These are phyloP conservation scores for Gossypium schwendimanii DNA, from an alignment of 441 rosid species.

Conservation along the genomic window DNA sequence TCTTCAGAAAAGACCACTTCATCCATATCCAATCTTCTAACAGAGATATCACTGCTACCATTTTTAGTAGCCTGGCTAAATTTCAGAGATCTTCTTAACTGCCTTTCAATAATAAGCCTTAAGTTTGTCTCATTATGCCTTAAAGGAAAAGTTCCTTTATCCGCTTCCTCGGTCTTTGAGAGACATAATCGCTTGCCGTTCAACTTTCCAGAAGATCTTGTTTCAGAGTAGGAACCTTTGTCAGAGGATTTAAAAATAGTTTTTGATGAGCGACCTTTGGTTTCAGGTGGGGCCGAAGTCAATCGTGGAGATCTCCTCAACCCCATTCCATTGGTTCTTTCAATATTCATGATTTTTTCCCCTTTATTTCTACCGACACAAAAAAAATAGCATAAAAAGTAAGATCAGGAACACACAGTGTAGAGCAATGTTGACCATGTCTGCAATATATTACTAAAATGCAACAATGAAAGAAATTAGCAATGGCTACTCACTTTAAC, in stretches of 20 bases:
- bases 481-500: conserved; percentile 30
- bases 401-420: not conserved
- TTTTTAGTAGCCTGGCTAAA: conserved; percentile 17
- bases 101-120: conserved; percentile 10
- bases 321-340: not conserved
- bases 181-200: conserved; percentile 12
- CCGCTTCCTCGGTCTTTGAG: conserved; percentile 16
- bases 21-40: conserved; percentile 5
- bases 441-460: not conserved
- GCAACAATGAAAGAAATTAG: not conserved
- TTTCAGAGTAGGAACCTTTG: conserved; percentile 5
- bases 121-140: not conserved
- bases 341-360: not conserved
- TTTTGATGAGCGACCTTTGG: conserved; percentile 11
- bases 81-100: conserved; percentile 26
- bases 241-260: conserved; percentile 3
- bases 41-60: conserved; percentile 3
- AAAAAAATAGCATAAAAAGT: not conserved
- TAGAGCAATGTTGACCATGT: not conserved
- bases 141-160: conserved; percentile 6
- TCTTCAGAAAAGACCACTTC: conserved; percentile 10
- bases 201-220: conserved; percentile 11
- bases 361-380: conserved; percentile 7
- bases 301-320: conserved; percentile 20
- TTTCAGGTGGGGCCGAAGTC: conserved; percentile 10